Evolutionary conservation across 345 rosid genomes (phyloP).

Genomic region (Syzygium grande): DNA sequence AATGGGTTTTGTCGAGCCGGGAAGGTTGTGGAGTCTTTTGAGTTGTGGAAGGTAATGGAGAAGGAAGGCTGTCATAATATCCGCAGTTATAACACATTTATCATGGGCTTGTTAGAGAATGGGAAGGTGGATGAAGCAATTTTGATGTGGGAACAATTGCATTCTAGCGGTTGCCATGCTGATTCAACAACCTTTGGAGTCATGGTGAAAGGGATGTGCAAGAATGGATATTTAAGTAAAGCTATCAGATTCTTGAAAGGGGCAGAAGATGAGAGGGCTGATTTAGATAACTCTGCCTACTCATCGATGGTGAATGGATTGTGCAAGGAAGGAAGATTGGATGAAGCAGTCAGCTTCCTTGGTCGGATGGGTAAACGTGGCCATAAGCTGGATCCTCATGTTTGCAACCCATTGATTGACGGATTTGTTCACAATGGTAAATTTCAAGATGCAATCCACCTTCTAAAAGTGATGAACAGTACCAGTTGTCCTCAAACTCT

Average conservation of each 20-base stretch:
- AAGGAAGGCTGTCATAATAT: constrained; percentile 40
- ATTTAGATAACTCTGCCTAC: constrained; percentile 57
- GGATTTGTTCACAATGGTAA: constrained; percentile 59
- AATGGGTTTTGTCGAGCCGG: constrained; percentile 56
- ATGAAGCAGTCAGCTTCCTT: constrained; percentile 51
- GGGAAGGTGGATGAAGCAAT: constrained; percentile 60
- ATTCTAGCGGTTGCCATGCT: constrained; percentile 32
- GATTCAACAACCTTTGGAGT: constrained; percentile 60
- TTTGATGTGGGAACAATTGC: constrained; percentile 52
- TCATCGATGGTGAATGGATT: constrained; percentile 67
- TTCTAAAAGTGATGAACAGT: constrained; percentile 48
- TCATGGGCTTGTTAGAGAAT: constrained; percentile 60
- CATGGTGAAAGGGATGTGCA: constrained; percentile 71
- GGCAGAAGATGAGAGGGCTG: constrained; percentile 34
- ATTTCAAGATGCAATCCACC: constrained; percentile 45
- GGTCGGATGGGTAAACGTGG: constrained; percentile 38
- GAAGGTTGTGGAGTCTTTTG: constrained; percentile 54
- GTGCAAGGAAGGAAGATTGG: constrained; percentile 62
- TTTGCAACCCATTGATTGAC: constrained; percentile 55
- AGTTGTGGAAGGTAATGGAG: constrained; percentile 74
- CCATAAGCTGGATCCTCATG: constrained; percentile 38
- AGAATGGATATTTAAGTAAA: constrained; percentile 63
- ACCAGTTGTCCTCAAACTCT: constrained; percentile 41
- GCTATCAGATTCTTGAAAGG: constrained; percentile 51
- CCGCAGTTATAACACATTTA: constrained; percentile 67